These are phyloP conservation scores for Nemania sp. DNA, from an alignment of 2,329 filamentous ascomycete species.

Conservation along the genomic window DNA sequence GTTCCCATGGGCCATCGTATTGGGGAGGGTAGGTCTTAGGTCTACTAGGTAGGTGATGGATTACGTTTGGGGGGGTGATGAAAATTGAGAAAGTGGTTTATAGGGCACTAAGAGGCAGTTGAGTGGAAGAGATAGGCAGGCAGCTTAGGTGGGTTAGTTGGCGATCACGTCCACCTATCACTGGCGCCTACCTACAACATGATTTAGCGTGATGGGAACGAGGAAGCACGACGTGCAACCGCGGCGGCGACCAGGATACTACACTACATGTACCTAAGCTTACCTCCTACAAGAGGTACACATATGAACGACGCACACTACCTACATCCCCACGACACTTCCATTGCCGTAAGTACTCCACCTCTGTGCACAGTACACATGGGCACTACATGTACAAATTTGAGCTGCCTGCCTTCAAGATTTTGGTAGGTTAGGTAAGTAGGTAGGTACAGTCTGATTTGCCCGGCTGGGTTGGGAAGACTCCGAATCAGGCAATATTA, in stretches of 20 bases:
- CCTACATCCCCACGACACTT: neutral
- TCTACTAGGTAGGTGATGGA: no score
- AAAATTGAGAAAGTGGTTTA: no score
- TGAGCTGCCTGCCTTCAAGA: no score
- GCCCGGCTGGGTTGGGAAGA: slow-evolving; percentile 7
- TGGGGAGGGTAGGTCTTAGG: no score
- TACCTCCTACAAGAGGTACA: no score
- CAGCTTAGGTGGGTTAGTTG: neutral
- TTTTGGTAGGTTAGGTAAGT: no score
- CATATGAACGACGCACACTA: no score
- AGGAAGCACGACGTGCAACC: slow-evolving; percentile 12
- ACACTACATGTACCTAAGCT: no score
- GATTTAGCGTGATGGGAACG: slow-evolving; percentile 3
- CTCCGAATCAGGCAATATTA: slow-evolving; percentile 11
- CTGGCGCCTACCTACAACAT: slow-evolving; percentile 1
- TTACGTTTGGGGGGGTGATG: neutral
- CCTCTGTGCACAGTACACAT: slow-evolving; percentile 1
- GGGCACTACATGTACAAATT: no score
- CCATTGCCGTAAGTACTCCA: neutral
- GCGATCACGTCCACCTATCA: neutral
- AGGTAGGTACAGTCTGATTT: slow-evolving; percentile 11
- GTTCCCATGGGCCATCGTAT: neutral
- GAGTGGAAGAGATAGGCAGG: no score
- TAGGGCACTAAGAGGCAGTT: no score
- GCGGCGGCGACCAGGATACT: neutral